phyloP scores from a whole-genome alignment of 2,329 filamentous ascomycete genomes.

The Trichophyton schoenleinii region DNA sequence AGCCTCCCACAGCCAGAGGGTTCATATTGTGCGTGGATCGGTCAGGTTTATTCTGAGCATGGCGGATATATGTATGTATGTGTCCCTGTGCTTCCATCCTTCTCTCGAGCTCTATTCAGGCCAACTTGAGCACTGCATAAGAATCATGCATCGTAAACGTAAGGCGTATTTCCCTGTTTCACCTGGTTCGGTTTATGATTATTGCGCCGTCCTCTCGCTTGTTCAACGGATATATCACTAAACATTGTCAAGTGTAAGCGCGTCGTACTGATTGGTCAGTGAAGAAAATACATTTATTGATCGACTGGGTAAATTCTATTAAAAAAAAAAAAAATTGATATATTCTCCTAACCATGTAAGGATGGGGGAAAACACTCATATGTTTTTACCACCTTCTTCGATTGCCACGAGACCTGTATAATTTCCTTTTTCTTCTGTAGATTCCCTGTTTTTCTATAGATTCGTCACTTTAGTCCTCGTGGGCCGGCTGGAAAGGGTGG shows the following conservation, averaged over 20 bases:
- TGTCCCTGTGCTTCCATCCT: not conserved
- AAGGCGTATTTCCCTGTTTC: not conserved
- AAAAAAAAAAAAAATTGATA: not conserved
- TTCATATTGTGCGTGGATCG: no score
- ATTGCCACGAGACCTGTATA: not conserved
- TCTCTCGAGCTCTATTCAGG: not conserved
- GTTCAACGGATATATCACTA: not conserved
- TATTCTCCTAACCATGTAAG: not conserved
- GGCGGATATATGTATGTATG: not conserved
- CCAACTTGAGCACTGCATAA: no score
- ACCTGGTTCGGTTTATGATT: not conserved
- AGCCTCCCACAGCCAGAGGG: not conserved
- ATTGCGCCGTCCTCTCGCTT: not conserved
- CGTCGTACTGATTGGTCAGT: not conserved
- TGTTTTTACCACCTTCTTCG: not conserved
- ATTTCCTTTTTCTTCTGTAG: not conserved
- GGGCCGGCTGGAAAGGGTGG: constrained; percentile 36
- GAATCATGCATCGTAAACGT: not conserved
- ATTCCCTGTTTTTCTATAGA: not conserved
- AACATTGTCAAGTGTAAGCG: not conserved
- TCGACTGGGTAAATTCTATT: not conserved
- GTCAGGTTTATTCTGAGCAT: not conserved
- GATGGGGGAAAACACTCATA: not conserved
- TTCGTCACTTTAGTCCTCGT: constrained; percentile 18
- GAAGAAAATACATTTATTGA: not conserved